Base-by-base conservation (phyloP, 257 asterid genomes). In the Salvia splendens region DNA sequence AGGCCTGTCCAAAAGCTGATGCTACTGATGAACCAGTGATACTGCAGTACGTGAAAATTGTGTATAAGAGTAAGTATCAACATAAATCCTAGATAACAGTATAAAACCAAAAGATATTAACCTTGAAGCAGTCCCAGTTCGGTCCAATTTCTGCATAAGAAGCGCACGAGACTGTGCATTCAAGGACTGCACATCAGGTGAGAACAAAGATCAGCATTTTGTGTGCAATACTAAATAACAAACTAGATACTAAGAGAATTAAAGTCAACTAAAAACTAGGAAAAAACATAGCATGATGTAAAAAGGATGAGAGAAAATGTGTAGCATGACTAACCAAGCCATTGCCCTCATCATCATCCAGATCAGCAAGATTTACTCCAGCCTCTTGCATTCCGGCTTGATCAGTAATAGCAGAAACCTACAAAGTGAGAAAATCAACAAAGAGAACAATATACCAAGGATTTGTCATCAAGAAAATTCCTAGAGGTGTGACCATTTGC, bases 331-430 rank as follows among this genome's bases (percentile, higher is more conserved):
- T 85, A 62, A 87, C 95, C 92, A 85, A 78, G 57, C 89, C 86
- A 71, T 40, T 80, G 75, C 85, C 83, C 56, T 82, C 86, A 17
- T 81, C 87, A 65, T 81, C 92, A 78, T 81, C 89, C 74, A 85
- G 76, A 76, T 85, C 95, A 70, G 80, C 91, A 71, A 80, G 63
- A 75, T 83, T 81, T 68, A 80, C 84, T 64, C 87, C 87, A 53
- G 75, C 81, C 58, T 81, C 87, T 77, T 78, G 89, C 78, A 76
- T 78, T 64, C 80, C 83, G 42, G 78, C 77, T 68, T 83, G 92
- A 71, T 87, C 88, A 3, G 92, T 81, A 64, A 83, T 76, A 73
- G 86, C 89, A 71, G 92, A 81, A 38, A 87, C 95, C 95, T 87
- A 61, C 45, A 78, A 12, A 64, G 30, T 9, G 64, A 56, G 36